Base-by-base conservation (phyloP, 1,284 basidiomycete species). In the Melampsora americana region DNA sequence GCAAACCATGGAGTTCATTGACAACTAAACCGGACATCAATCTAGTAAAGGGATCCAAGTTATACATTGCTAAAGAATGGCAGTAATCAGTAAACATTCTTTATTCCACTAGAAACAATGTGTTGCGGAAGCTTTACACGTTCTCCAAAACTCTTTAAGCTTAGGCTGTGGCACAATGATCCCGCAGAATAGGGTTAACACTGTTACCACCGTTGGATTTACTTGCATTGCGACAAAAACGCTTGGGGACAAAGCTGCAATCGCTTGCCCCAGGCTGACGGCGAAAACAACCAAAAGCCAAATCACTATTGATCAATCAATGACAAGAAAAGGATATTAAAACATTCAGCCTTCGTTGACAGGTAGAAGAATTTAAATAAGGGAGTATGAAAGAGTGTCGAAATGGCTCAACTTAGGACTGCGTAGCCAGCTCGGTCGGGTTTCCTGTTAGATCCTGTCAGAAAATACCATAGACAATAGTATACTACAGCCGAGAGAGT, bases 11-110 rank as follows among this genome's bases (percentile, higher is more conserved):
- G 5, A 66, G 64, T 20, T 32, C 64, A 46, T 39, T 66, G 30
- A 46, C 32, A 1, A 72, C 26, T 16, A 67, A 42, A 20, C 77
- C 86, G 2, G 88, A 86, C 53, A 93, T 83, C n/a, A 88, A 86
- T 42, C 90, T 87, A 1, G 90, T 92, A 84, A 89, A 92, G 1
- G 84, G 84, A 79, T 84, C 82, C 32, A 82, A 77, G 68, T 89
- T 84, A 82, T 92, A 92, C 56, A 92, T 82, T 90, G 91, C 93
- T 23, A 85, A 84, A 77, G 87, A 84, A 89, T 90, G 93, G 16
- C 14, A 30, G 86, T 92, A 93, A 53, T 83, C 82, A 59, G 86
- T 85, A 83, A 93, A 83, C 0, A 86, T 86, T 2, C 88, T 87
- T 79, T 79, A 46, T 77, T 79, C 56, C 53, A 66, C 44, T 78